phyloP scores from a whole-genome alignment of 1,284 basidiomycete genomes.

The Puccinia polysora region DNA sequence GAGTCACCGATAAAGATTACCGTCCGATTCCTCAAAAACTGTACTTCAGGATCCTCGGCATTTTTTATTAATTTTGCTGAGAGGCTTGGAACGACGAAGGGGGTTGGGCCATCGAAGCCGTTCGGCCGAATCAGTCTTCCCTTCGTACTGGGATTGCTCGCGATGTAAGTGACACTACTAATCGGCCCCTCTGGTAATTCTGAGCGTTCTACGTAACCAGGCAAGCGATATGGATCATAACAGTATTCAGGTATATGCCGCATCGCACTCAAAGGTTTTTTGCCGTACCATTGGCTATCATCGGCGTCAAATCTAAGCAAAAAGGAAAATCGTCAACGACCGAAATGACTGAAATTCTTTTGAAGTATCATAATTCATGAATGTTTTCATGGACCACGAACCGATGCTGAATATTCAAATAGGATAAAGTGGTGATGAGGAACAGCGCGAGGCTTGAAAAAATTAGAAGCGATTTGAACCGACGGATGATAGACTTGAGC shows the following conservation, averaged over 20 bases:
- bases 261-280: not conserved
- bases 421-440: too few relatives aligned
- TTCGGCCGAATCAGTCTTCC: not conserved
- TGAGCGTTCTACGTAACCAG: slow-evolving; percentile 9
- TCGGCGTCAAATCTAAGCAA: too few relatives aligned
- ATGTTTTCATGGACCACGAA: too few relatives aligned
- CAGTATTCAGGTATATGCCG: slow-evolving; percentile 1
- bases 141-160: not conserved
- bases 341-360: too few relatives aligned
- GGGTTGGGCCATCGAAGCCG: not conserved
- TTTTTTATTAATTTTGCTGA: not conserved
- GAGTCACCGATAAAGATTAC: slow-evolving; percentile 15
- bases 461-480: too few relatives aligned
- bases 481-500: too few relatives aligned
- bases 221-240: slow-evolving; percentile 7
- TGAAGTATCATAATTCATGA: too few relatives aligned
- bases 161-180: slow-evolving; percentile 5
- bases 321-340: too few relatives aligned
- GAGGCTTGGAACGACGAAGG: not conserved
- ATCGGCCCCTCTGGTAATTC: slow-evolving; percentile 15
- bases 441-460: too few relatives aligned
- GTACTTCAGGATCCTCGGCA: not conserved
- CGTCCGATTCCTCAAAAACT: slow-evolving; percentile 8
- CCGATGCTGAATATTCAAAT: too few relatives aligned
- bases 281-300: too few relatives aligned